Conservation (phyloP, 2,329 filamentous ascomycete species). For the Diaporthe citriasiana region DNA sequence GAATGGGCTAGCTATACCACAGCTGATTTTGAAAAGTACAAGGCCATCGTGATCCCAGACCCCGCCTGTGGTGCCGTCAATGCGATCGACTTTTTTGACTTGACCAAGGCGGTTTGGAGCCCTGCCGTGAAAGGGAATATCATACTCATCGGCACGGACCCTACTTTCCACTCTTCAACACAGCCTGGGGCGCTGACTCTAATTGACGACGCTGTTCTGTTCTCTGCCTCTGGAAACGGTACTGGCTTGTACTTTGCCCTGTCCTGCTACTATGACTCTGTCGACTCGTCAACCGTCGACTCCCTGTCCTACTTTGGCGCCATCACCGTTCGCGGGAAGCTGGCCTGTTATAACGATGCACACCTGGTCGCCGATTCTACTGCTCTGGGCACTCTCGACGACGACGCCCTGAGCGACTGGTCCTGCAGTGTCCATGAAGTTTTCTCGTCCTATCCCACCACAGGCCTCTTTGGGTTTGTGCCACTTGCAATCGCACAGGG, state of each 20-base stretch:
- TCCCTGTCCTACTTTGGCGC: slow-evolving; percentile 53
- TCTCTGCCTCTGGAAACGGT: slow-evolving; percentile 51
- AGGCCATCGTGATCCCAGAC: slow-evolving; percentile 60
- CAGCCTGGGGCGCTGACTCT: slow-evolving; percentile 52
- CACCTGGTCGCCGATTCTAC: slow-evolving; percentile 56
- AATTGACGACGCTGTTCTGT: slow-evolving; percentile 56
- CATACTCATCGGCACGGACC: slow-evolving; percentile 58
- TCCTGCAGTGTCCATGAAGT: slow-evolving; percentile 59
- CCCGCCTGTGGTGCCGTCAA: slow-evolving; percentile 50
- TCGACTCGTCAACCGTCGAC: slow-evolving; percentile 44
- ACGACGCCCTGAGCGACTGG: slow-evolving; percentile 57
- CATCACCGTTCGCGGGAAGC: slow-evolving; percentile 56
- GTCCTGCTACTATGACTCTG: slow-evolving; percentile 57
- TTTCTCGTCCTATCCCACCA: slow-evolving; percentile 55
- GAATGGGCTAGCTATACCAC: slow-evolving; percentile 57
- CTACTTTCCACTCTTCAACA: slow-evolving; percentile 50
- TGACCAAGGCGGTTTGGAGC: slow-evolving; percentile 56
- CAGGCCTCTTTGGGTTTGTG: slow-evolving; percentile 53
- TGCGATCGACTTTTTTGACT: slow-evolving; percentile 54
- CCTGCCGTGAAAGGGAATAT: slow-evolving; percentile 58
- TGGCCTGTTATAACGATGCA: slow-evolving; percentile 56
- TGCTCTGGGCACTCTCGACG: slow-evolving; percentile 52
- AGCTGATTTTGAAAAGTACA: slow-evolving; percentile 59
- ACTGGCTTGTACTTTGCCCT: slow-evolving; percentile 59
- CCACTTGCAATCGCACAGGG: slow-evolving; percentile 57